These are phyloP conservation scores for Heliosperma pusillum DNA, from an alignment of 148 eudicot genomes.

Conservation along the genomic window DNA sequence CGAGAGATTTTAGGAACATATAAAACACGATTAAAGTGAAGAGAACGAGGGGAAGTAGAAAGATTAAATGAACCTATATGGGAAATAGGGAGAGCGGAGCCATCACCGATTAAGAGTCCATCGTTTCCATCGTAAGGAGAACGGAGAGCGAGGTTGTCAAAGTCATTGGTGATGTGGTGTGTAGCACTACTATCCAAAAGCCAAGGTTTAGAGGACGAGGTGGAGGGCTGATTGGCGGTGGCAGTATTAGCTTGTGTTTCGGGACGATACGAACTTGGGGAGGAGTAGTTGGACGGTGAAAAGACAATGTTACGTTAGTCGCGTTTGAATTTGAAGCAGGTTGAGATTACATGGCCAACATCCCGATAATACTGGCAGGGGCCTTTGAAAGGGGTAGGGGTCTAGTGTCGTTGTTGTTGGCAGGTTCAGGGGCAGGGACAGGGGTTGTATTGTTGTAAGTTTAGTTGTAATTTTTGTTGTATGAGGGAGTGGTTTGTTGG, in stretches of 20 bases:
- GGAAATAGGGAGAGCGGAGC: neutral
- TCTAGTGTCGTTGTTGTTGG: neutral
- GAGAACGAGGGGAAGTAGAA: too few species aligned
- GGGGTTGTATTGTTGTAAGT: neutral
- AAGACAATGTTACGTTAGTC: too few species aligned
- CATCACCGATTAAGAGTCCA: neutral
- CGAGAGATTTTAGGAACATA: too few species aligned
- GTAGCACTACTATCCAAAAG: too few species aligned
- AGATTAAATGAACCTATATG: neutral
- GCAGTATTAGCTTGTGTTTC: neutral
- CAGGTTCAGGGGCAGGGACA: neutral
- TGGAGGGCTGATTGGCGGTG: neutral
- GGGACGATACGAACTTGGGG: neutral
- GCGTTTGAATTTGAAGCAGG: too few species aligned
- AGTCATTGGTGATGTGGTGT: neutral
- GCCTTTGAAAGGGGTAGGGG: too few species aligned
- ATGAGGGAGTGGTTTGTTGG: too few species aligned
- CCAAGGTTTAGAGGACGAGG: neutral
- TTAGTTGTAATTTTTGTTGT: too few species aligned
- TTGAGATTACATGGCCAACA: too few species aligned
- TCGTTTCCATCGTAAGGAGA: too few species aligned
- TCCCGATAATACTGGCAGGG: too few species aligned
- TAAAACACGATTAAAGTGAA: too few species aligned
- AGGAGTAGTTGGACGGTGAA: neutral
- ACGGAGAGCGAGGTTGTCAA: neutral